Evolutionary conservation across 2,329 filamentous ascomycete species (phyloP).

Genomic region (Chalara sp.): DNA sequence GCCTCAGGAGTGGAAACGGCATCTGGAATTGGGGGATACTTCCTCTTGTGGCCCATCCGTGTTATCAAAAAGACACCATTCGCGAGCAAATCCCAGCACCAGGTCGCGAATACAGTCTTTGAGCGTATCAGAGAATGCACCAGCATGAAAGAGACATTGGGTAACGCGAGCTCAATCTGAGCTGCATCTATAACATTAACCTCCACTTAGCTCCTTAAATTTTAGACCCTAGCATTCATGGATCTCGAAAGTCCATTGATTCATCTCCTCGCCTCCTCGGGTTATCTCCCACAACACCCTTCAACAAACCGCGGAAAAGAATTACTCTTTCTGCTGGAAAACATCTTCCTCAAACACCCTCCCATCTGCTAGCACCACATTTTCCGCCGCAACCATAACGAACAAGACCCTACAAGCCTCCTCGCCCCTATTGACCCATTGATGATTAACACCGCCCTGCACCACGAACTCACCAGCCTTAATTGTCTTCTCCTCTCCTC

Average conservation of each 20-base stretch:
- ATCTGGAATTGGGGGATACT: slow-evolving; percentile 30
- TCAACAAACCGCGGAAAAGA: background rate
- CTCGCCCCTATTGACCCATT: slow-evolving; percentile 35
- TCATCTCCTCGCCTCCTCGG: too few relatives aligned
- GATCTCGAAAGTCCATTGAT: too few relatives aligned
- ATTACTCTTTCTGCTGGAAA: background rate
- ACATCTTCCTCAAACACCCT: slow-evolving; percentile 24
- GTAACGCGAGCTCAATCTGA: slow-evolving; percentile 9
- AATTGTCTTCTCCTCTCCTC: slow-evolving; percentile 32
- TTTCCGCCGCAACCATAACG: slow-evolving; percentile 34
- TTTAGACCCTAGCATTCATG: too few relatives aligned
- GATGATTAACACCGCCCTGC: slow-evolving; percentile 36
- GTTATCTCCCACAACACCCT: background rate
- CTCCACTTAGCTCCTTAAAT: too few relatives aligned
- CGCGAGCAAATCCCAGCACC: slow-evolving; percentile 23
- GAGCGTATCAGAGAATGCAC: slow-evolving; percentile 33
- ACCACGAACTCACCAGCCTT: slow-evolving; percentile 33
- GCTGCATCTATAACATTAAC: too few relatives aligned
- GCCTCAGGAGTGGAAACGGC: slow-evolving; percentile 17
- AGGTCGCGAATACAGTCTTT: slow-evolving; percentile 23
- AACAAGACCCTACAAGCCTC: slow-evolving; percentile 33
- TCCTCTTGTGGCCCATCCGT: slow-evolving; percentile 34
- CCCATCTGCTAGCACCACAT: slow-evolving; percentile 32
- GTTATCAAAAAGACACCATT: slow-evolving; percentile 24
- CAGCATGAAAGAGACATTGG: slow-evolving; percentile 31